Percentiles rank a stretch among this genome's conserved stretches.
These are phyloP conservation scores for Grifola frondosa DNA, from an alignment of 1,284 basidiomycete species.

Conservation along the genomic window DNA sequence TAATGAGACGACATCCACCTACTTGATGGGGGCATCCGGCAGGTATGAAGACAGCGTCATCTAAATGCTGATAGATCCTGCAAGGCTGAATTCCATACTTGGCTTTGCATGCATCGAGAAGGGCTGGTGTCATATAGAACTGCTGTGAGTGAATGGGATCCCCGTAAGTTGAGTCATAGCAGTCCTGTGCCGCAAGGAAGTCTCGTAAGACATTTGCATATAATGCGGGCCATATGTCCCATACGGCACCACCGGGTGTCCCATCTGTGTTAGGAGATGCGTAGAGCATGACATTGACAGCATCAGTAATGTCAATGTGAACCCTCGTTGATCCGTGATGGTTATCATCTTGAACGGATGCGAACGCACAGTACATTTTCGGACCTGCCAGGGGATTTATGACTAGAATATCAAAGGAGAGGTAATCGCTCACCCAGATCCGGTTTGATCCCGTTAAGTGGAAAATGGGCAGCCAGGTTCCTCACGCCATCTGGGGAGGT, in stretches of 20 bases:
- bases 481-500: not conserved
- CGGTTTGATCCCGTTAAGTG: too few species aligned
- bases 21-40: constrained; percentile 4
- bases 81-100: not conserved
- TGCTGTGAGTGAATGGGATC: not conserved
- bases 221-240: not conserved
- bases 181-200: not conserved
- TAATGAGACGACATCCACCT: not conserved
- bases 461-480: constrained; percentile 1
- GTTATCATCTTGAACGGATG: not conserved
- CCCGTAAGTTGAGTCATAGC: too few species aligned
- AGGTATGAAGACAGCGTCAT: constrained; percentile 3
- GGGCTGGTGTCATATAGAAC: too few species aligned
- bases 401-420: too few species aligned
- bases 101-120: too few species aligned
- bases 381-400: too few species aligned
- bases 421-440: too few species aligned
- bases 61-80: not conserved
- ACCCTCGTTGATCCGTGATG: not conserved
- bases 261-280: not conserved
- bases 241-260: not conserved
- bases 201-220: not conserved
- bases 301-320: not conserved
- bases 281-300: constrained; percentile 1
- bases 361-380: not conserved